Base-by-base conservation (phyloP, 129 eudicot species). In the Chrysanthemum lavandulifolium region DNA sequence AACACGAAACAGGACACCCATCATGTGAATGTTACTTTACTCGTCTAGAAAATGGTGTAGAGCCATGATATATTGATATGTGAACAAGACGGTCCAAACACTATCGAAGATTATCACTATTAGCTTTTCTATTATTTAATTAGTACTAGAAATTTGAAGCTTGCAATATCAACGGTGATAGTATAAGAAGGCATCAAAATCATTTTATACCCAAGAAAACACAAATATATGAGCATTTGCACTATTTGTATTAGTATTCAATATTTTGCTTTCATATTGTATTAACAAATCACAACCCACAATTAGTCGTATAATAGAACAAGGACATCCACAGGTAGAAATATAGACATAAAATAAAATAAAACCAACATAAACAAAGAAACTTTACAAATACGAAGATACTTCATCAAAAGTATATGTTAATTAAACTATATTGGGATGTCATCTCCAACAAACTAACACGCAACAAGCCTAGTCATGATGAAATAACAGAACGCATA, bases 1-100 rank as follows among this genome's bases (percentile, higher is more conserved):
- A 18, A 75, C 89, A 96, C 89, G 84, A 65, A 83, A 83, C 33
- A 67, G 25, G 13, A 65, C 66, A 55, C 33, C 68, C 23, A 25
- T 23, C 43, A 43, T 23, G 31, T 61, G 25, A 61, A 68, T 59
- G 61, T 48, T 51, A 61, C 19, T 8, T 43, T 5, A 61, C 13
- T 18, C 16, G 45, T 29, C 54, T 68, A 18, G 2, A 68, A 59
- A 48, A 18, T 19, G 54, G 61, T 29, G 54, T 49, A 60, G 14
- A 57, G 62, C 68, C 27, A 29, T 1, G 49, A 73, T 19, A 19
- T 19, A 19, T 19, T 19, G 21, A 19, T 73, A 51, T 72, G 49
- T 61, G 48, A 23, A 29, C 47, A 40, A 10, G 7, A 40, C 1
- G 10, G 47, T 40, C 47, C 47, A 40, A 40, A 40, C 47, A 6